Conservation (phyloP, 1,284 basidiomycete genomes). For the Cryptococcus sp. region DNA sequence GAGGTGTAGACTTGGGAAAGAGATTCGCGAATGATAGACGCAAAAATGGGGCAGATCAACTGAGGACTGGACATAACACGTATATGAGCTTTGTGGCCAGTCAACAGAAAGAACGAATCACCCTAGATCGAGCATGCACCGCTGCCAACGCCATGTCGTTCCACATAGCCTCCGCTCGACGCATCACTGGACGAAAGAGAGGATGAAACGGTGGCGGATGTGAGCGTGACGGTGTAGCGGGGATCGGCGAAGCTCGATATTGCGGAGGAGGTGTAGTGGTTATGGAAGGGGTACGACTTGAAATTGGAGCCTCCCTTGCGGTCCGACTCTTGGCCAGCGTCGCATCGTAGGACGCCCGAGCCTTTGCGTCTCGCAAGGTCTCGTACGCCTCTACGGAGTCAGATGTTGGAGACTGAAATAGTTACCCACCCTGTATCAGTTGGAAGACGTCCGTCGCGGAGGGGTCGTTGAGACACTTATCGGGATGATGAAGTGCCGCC, state of each 20-base stretch:
- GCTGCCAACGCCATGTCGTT: too few species aligned
- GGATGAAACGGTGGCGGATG: conserved; percentile 10
- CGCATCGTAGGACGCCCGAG: conserved; percentile 16
- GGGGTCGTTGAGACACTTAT: conserved; percentile 20
- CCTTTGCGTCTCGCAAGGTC: conserved; percentile 24
- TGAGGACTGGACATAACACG: too few species aligned
- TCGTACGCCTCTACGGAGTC: conserved; percentile 34
- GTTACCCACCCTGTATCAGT: conserved; percentile 21
- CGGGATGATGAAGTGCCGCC: conserved; percentile 26
- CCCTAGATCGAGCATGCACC: too few species aligned
- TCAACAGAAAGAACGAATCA: too few species aligned
- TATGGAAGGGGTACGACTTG: not conserved
- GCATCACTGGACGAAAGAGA: not conserved
- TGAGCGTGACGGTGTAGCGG: conserved; percentile 1
- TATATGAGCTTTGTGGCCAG: too few species aligned
- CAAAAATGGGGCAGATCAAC: too few species aligned
- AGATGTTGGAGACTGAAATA: not conserved
- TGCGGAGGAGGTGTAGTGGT: not conserved
- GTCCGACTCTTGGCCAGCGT: conserved; percentile 8
- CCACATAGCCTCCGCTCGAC: conserved; percentile 1
- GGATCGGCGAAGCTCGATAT: not conserved
- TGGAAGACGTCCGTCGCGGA: conserved; percentile 20
- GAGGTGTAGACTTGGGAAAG: too few species aligned
- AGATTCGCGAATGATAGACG: too few species aligned
- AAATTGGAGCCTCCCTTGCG: not conserved